Evolutionary conservation across 2,329 filamentous ascomycete species (phyloP).

Genomic region (Furcasterigmium furcatum): DNA sequence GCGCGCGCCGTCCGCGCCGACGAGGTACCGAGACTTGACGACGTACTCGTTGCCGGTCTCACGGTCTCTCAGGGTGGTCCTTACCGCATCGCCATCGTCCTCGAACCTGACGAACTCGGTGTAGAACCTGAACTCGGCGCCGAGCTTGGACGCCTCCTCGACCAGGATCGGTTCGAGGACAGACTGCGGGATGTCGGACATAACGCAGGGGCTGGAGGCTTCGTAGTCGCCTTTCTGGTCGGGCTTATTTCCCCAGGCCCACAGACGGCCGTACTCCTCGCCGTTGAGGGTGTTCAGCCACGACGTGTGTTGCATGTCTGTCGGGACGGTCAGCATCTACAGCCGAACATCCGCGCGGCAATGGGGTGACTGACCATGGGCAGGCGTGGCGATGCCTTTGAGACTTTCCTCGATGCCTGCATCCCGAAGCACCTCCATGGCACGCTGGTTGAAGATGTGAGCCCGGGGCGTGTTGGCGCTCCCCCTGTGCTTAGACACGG

Average conservation of each 20-base stretch:
- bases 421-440: conserved; percentile 2
- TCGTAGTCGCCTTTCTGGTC: conserved; percentile 37
- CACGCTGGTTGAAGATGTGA: conserved; percentile 38
- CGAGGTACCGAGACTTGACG: conserved; percentile 46
- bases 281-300: conserved; percentile 34
- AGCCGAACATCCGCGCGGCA: background rate
- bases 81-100: conserved; percentile 22
- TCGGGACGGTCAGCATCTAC: conserved; percentile 18
- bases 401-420: background rate
- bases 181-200: conserved; percentile 44
- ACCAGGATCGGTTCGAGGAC: conserved; percentile 44
- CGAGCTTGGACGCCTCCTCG: conserved; percentile 30
- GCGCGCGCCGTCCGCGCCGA: conserved; percentile 53
- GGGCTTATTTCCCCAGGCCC: conserved; percentile 34
- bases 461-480: conserved; percentile 43
- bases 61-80: conserved; percentile 17
- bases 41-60: background rate
- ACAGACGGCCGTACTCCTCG: conserved; percentile 30
- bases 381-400: conserved; percentile 22
- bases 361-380: conserved; percentile 18
- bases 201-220: conserved; percentile 37
- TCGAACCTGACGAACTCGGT: conserved; percentile 32
- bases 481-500: conserved; percentile 33
- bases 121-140: conserved; percentile 39
- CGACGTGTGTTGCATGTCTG: conserved; percentile 29